Percentiles rank a stretch among this genome's conserved stretches.
These are phyloP conservation scores for Leishmania braziliensis DNA, from an alignment of 208 protist species.

Conservation along the genomic window DNA sequence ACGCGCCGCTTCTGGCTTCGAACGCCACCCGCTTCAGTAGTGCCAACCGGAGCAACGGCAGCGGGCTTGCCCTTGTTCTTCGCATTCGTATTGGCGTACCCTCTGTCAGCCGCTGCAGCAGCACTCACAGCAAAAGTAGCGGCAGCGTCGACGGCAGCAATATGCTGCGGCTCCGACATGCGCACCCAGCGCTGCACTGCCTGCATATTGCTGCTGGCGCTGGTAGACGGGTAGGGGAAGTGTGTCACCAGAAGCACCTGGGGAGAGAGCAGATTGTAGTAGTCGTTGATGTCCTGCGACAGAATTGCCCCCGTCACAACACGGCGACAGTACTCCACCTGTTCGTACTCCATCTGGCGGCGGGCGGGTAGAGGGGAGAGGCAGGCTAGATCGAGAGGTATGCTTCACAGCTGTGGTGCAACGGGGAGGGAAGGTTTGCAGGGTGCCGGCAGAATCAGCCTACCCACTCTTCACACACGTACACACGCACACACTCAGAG, in stretches of 20 bases:
- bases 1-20: constrained; percentile 16
- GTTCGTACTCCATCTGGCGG: constrained; percentile 81
- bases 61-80: not conserved
- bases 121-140: not conserved
- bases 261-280: constrained; percentile 66
- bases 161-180: constrained; percentile 15
- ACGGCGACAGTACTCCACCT: constrained; percentile 68
- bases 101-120: not conserved
- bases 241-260: constrained; percentile 70
- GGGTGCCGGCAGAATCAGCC: not conserved
- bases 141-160: not conserved
- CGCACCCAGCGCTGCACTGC: constrained; percentile 22
- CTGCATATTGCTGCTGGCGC: constrained; percentile 30
- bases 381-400: not conserved
- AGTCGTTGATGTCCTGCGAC: constrained; percentile 65
- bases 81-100: not conserved
- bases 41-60: not conserved
- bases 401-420: not conserved
- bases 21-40: not conserved
- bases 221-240: constrained; percentile 61
- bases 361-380: not conserved
- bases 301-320: constrained; percentile 53
- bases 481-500: not conserved
- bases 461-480: not conserved
- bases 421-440: not conserved